Base-by-base conservation (phyloP, 2,329 filamentous ascomycete genomes). In the Ophiocordyceps polyrhachis-furcata region DNA sequence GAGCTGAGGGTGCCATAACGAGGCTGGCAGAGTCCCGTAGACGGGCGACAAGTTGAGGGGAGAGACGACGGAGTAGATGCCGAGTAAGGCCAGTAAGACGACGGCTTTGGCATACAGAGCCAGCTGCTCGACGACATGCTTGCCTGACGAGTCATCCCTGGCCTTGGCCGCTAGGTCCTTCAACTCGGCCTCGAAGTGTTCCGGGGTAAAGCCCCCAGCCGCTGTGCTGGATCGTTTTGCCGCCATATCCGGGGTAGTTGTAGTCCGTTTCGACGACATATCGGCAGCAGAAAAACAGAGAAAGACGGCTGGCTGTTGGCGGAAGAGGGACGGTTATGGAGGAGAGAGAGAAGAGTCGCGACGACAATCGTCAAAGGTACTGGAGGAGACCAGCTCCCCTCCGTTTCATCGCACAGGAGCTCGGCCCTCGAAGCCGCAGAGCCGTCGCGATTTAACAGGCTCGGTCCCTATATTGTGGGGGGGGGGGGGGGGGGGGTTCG, bases 21-120 rank as follows among this genome's bases (percentile, higher is more conserved):
- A 72, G 1, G 86, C 70, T 1, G 89, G 83, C 35, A 93, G 83
- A 15, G 80, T 78, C 44, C 91, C 91, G 61, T 93, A 96, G 12
- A 93, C 82, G 2, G 91, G 91, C 19, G 86, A 83, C 31, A 96
- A 69, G 37, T 75, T 79, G 49, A 87, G 69, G 56, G 85, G 76
- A 1, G 83, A 89, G 47, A 81, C 73, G 49, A 79, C 76, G 42
- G 81, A 79, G 48, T 73, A 77, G 40, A 79, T 57, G 41, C 79
- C 83, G 41, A 63, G 51, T 29, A 64, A 50, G 32, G 44, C 47
- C 12, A 66, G 51, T 17, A 64, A 50, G 29, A 56, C 41, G 25
- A 52, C 41, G 11, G 53, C 51, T 48, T 52, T 50, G 31, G 60
- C 52, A 48, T 70, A 70, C 47, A 69, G 50, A 43, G 58, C 50